Conservation (phyloP, 176 grass and related monocot species). For the Dactylis glomerata region DNA sequence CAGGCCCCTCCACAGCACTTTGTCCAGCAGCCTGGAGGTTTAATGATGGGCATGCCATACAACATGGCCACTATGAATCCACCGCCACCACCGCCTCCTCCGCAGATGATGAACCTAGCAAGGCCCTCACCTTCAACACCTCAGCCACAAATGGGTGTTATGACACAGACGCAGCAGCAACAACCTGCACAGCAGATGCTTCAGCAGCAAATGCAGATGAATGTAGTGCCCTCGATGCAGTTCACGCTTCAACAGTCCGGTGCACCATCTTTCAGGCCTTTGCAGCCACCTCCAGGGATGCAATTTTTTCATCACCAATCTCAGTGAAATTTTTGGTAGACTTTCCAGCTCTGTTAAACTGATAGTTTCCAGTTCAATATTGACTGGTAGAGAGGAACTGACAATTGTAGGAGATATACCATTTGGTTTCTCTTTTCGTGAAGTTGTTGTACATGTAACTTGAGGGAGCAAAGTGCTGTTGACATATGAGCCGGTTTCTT, state of each 20-base stretch:
- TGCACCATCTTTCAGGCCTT: conserved; percentile 53
- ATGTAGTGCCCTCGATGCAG: conserved; percentile 42
- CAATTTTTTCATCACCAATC: conserved; percentile 71
- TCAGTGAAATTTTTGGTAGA: conserved; percentile 57
- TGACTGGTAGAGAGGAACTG: conserved; percentile 45
- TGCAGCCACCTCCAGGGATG: conserved; percentile 78
- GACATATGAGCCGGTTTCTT: conserved; percentile 7
- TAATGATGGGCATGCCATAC: conserved; percentile 71
- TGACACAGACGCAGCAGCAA: conserved; percentile 36
- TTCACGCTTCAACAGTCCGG: conserved; percentile 62
- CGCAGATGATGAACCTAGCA: conserved; percentile 59
- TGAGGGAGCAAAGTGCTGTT: conserved; percentile 22
- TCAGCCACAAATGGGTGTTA: conserved; percentile 41
- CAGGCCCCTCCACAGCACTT: conserved; percentile 54
- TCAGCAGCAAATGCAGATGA: conserved; percentile 65
- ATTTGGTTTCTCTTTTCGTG: conserved; percentile 20
- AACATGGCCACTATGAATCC: conserved; percentile 46
- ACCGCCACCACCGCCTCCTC: conserved; percentile 21
- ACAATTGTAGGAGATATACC: conserved; percentile 47
- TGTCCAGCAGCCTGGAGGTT: conserved; percentile 59
- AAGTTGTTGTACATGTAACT: conserved; percentile 58
- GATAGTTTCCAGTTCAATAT: conserved; percentile 41
- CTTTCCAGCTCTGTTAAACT: conserved; percentile 23
- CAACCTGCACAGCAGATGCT: conserved; percentile 33
- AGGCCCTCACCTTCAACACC: conserved; percentile 35